Evolutionary conservation across 2,329 filamentous ascomycete species (phyloP).

Genomic region (Sporothrix inflata): DNA sequence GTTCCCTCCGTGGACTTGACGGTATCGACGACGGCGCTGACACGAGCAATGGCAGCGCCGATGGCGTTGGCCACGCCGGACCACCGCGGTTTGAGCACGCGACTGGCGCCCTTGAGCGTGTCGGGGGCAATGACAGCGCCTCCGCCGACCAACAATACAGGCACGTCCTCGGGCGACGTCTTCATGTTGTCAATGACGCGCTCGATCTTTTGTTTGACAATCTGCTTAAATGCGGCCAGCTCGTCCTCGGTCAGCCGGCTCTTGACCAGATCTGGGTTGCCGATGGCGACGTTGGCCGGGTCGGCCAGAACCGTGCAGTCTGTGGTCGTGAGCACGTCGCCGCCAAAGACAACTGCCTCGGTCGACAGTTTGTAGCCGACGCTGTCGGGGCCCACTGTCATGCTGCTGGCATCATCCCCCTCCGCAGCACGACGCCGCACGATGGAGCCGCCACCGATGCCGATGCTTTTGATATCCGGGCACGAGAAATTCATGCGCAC

Average conservation of each 20-base stretch:
- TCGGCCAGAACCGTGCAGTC: conserved; percentile 52
- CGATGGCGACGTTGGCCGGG: conserved; percentile 44
- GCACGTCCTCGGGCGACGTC: conserved; percentile 60
- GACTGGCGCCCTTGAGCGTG: conserved; percentile 58
- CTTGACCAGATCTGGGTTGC: conserved; percentile 45
- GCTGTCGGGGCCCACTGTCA: conserved; percentile 37
- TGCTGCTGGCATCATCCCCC: conserved; percentile 47
- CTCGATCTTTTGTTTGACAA: conserved; percentile 57
- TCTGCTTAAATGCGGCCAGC: conserved; percentile 43
- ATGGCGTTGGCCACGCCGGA: conserved; percentile 67
- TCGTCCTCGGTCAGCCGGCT: conserved; percentile 41
- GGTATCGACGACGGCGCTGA: conserved; percentile 58
- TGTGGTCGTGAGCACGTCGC: conserved; percentile 60
- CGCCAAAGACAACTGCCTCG: conserved; percentile 61
- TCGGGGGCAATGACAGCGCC: conserved; percentile 63
- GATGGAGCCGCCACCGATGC: conserved; percentile 61
- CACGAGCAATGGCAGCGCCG: conserved; percentile 64
- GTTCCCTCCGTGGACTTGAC: conserved; percentile 53
- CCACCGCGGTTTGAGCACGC: conserved; percentile 59
- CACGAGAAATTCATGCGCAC: conserved; percentile 65
- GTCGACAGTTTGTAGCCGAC: conserved; percentile 50
- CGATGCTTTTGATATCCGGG: conserved; percentile 63
- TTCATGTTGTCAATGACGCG: conserved; percentile 64
- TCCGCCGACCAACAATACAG: conserved; percentile 65
- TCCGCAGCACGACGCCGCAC: conserved; percentile 47